Evolutionary conservation across 2,329 filamentous ascomycete genomes (phyloP), one percentile per base, ranked within the genome.

Genomic region (Fusarium proliferatum): DNA sequence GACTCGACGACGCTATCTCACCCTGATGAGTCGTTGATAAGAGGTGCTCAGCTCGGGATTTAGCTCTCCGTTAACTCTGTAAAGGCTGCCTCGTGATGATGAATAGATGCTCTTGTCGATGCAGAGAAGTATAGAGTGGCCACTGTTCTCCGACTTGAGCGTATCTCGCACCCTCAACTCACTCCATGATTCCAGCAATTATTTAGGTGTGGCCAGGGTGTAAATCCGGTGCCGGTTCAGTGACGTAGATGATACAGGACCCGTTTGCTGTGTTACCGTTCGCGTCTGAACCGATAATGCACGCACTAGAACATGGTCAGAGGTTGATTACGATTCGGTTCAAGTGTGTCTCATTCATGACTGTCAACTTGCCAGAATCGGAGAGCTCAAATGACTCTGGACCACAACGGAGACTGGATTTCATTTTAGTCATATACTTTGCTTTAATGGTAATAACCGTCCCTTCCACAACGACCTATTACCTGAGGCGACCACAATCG

Each of bases 1-100:
- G 76, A 77, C 74, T 75, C 61, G 48, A 64, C 61, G 55, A 16
- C 52, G 34, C 59, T 69, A 74, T 64, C 55, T 68, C 42, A 67
- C 76, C 76, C 69, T 77, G 76, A 77, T 77, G 76, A 75, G 65
- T 69, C 67, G 74, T 66, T 52, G 70, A 75, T 75, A 74, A 72
- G 70, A 70, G 61, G 53, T 66, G 64, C 57, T 60, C 52, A 60
- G 68, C 57, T 60, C 52, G 57, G 59, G 64, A 62, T 57, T 61
- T 64, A 48, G n/a, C 52, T 64, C 52, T 49, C 23, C 26, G 15
- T 38, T 48, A 38, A 33, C 33, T 33, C 33, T 33, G 33, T 13
- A 17, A 15, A 45, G 13, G 53, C 21, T 46, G 41, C 36, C 65
- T 53, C 21, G 57, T 60, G 49, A 72, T 62, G 30, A 26, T 52